Percentiles rank a stretch among this genome's conserved stretches.
phyloP scores from a whole-genome alignment of 768 basidiomycete species.

The Hypholoma fasciculare region DNA sequence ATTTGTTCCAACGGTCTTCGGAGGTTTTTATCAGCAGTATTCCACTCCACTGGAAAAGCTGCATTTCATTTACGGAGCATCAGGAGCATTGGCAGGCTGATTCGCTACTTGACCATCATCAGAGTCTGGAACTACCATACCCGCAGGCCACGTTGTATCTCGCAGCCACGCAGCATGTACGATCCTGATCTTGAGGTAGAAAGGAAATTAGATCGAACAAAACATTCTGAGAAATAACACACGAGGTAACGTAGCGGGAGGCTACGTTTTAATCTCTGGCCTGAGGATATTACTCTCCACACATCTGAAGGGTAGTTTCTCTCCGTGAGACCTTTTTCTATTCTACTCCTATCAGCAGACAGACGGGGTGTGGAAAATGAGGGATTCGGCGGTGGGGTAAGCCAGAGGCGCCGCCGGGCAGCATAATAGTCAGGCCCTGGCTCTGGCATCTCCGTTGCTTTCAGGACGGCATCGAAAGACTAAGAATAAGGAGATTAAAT shows the following conservation, averaged over 20 bases:
- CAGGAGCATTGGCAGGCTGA: background rate
- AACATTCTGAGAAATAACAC: slow-evolving; percentile 27
- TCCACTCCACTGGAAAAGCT: background rate
- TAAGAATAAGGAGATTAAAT: slow-evolving; percentile 9
- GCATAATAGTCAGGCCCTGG: slow-evolving; percentile 66
- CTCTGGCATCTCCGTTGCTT: slow-evolving; percentile 45
- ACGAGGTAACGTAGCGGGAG: slow-evolving; percentile 70
- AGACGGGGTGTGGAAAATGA: slow-evolving; percentile 18
- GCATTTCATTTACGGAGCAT: background rate
- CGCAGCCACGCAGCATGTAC: slow-evolving; percentile 74
- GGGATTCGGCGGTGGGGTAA: slow-evolving; percentile 29
- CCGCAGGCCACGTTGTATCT: slow-evolving; percentile 76
- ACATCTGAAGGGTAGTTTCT: slow-evolving; percentile 25
- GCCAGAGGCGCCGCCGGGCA: slow-evolving; percentile 66
- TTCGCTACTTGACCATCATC: slow-evolving; percentile 42
- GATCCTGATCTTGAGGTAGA: slow-evolving; percentile 59
- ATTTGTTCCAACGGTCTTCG: too few relatives aligned
- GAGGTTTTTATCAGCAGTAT: too few relatives aligned
- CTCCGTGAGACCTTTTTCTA: slow-evolving; percentile 48
- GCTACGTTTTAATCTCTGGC: slow-evolving; percentile 55
- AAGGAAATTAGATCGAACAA: slow-evolving; percentile 15
- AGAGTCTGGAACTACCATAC: slow-evolving; percentile 57
- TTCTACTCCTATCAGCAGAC: slow-evolving; percentile 42
- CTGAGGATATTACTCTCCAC: slow-evolving; percentile 62
- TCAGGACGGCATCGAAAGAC: slow-evolving; percentile 42